Conservation (phyloP, 768 basidiomycete genomes). For the Boletus speciosus region DNA sequence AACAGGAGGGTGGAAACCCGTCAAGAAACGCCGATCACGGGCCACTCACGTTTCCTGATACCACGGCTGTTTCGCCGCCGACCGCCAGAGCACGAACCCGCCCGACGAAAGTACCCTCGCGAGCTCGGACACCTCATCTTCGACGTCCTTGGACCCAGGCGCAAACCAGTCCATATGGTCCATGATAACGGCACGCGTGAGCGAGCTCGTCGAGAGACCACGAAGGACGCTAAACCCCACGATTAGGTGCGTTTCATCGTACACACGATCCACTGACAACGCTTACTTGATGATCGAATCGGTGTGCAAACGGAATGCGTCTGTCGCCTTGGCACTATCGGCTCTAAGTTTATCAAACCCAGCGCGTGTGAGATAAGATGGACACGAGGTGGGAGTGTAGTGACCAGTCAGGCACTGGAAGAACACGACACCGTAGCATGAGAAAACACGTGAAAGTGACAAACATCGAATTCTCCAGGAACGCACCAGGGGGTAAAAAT, state of each 20-base stretch:
- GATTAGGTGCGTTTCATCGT: background rate
- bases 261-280: background rate
- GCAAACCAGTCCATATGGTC: conserved; percentile 64
- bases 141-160: conserved; percentile 44
- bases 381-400: conserved; percentile 58
- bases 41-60: conserved; percentile 48
- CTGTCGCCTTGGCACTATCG: conserved; percentile 41
- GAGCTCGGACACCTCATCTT: conserved; percentile 54
- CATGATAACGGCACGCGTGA: conserved; percentile 69
- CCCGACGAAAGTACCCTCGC: conserved; percentile 53
- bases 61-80: conserved; percentile 63
- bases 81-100: conserved; percentile 65
- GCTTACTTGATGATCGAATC: conserved; percentile 65
- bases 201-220: conserved; percentile 42
- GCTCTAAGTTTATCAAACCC: conserved; percentile 57
- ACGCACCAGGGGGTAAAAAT: conserved; percentile 59
- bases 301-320: conserved; percentile 67
- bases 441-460: background rate
- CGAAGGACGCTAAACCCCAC: conserved; percentile 37
- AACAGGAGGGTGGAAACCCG: background rate
- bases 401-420: conserved; percentile 44
- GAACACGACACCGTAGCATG: background rate
- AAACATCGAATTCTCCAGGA: background rate
- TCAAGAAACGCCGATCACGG: background rate
- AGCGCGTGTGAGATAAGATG: conserved; percentile 57